phyloP scores from a whole-genome alignment of 2,329 filamentous ascomycete genomes.

The Pseudogymnoascus sp. region DNA sequence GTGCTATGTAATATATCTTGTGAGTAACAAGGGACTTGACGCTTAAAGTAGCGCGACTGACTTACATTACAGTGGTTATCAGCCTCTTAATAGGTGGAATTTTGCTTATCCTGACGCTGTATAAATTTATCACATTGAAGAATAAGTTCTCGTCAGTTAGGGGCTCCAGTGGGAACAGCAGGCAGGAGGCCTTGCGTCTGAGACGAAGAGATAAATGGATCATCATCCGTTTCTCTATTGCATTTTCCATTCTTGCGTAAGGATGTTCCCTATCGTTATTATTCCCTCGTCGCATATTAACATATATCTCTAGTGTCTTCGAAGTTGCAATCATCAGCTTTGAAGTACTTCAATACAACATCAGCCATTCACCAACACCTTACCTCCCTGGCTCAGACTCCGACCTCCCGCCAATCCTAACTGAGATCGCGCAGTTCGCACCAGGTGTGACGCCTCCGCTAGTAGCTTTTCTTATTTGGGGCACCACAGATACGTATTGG shows the following conservation, averaged over 20 bases:
- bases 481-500: constrained; percentile 9
- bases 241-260: constrained; percentile 2
- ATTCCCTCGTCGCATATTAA: not conserved
- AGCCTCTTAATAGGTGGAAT: constrained; percentile 32
- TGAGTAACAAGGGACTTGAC: not conserved
- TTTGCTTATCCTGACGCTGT: constrained; percentile 33
- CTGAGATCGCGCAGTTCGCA: constrained; percentile 5
- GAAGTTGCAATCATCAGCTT: constrained; percentile 9
- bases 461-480: constrained; percentile 8
- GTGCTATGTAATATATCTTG: not conserved
- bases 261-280: not conserved
- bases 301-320: not conserved
- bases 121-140: constrained; percentile 31
- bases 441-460: constrained; percentile 10
- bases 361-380: not conserved
- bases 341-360: constrained; percentile 9
- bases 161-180: not conserved
- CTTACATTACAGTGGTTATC: constrained; percentile 30
- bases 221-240: constrained; percentile 12
- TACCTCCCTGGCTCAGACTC: not conserved
- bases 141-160: not conserved
- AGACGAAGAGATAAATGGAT: constrained; percentile 10
- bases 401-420: not conserved
- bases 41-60: not conserved
- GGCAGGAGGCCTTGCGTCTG: not conserved